Percentiles rank a stretch among this genome's conserved stretches.
phyloP scores from a whole-genome alignment of 345 rosid genomes.

The Trapa incisa region DNA sequence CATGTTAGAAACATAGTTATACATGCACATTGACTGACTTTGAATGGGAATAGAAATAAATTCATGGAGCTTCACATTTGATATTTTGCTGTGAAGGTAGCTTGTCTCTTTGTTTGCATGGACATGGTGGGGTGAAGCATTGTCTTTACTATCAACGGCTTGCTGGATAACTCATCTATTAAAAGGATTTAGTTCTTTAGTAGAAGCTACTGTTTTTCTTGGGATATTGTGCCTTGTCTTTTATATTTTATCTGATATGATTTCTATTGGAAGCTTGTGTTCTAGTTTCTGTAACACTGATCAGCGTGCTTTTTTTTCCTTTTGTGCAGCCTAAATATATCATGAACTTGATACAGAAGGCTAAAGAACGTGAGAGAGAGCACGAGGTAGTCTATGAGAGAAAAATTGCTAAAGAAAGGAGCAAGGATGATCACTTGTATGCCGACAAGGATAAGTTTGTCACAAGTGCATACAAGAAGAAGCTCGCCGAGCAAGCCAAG shows the following conservation, averaged over 20 bases:
- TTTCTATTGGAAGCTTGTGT: background rate
- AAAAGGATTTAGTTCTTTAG: background rate
- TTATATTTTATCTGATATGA: background rate
- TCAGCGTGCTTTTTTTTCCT: constrained; percentile 3
- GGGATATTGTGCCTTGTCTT: background rate
- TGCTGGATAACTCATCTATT: background rate
- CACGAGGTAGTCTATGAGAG: constrained; percentile 70
- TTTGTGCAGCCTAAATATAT: constrained; percentile 66
- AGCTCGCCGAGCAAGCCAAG: constrained; percentile 74
- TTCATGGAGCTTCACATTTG: background rate
- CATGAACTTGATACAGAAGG: constrained; percentile 45
- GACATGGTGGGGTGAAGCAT: background rate
- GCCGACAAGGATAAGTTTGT: constrained; percentile 78
- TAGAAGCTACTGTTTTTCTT: background rate
- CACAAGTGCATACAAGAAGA: constrained; percentile 63
- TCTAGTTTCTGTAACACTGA: constrained; percentile 1
- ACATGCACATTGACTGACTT: background rate
- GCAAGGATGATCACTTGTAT: constrained; percentile 67
- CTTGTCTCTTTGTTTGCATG: background rate
- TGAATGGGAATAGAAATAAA: background rate
- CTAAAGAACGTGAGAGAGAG: constrained; percentile 54
- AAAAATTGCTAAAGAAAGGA: constrained; percentile 81
- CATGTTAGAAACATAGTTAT: background rate
- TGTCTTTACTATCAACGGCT: background rate
- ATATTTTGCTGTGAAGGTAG: background rate